These are phyloP conservation scores for Russula sp. DNA, from an alignment of 768 basidiomycete species.

Conservation along the genomic window DNA sequence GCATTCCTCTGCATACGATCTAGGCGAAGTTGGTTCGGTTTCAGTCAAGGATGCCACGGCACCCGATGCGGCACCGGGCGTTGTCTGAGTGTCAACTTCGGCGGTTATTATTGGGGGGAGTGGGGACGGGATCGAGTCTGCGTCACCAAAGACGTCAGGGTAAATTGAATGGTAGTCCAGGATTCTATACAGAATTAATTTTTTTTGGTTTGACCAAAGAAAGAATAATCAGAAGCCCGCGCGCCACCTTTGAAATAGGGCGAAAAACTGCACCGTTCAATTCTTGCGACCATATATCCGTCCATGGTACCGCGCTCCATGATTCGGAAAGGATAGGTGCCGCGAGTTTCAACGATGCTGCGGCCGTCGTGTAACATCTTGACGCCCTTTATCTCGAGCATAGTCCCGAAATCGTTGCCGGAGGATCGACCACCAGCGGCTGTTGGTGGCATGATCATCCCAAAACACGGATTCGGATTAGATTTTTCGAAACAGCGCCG, in stretches of 20 bases:
- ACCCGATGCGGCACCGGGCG: conserved; percentile 8
- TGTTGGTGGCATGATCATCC: conserved; percentile 82
- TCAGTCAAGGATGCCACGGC: neutral
- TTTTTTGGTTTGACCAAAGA: neutral
- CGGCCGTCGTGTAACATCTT: conserved; percentile 88
- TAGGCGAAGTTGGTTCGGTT: conserved; percentile 2
- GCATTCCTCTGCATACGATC: conserved; percentile 26
- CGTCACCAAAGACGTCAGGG: conserved; percentile 17
- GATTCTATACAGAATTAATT: conserved; percentile 30
- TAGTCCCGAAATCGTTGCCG: conserved; percentile 81
- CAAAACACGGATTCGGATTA: conserved; percentile 69
- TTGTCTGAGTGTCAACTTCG: neutral
- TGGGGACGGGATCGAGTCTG: conserved; percentile 17
- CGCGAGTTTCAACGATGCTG: conserved; percentile 77
- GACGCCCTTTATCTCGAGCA: conserved; percentile 84
- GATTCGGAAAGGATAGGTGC: conserved; percentile 76
- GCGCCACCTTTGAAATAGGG: neutral
- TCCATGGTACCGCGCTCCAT: conserved; percentile 81
- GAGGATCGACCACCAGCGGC: conserved; percentile 33
- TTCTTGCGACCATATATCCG: conserved; percentile 83
- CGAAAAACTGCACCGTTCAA: conserved; percentile 50
- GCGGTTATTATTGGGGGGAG: conserved; percentile 2
- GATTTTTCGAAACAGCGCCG: conserved; percentile 84
- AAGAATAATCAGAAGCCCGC: neutral
- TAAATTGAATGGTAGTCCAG: conserved; percentile 28